These are phyloP conservation scores for Penicillium bovifimosum DNA, from an alignment of 495 filamentous ascomycete genomes.

Conservation along the genomic window DNA sequence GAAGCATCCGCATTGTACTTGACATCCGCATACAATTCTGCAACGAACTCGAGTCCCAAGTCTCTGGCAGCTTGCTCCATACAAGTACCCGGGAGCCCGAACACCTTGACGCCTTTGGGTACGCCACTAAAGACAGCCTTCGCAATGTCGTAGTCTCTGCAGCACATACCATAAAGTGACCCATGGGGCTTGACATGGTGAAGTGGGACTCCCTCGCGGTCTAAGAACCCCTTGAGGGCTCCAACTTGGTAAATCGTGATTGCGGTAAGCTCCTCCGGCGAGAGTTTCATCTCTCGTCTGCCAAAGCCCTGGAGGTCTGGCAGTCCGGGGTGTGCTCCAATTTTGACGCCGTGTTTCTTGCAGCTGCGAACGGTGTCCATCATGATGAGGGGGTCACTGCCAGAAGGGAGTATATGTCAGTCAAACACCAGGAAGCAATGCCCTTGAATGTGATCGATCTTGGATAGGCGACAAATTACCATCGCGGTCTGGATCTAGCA, in stretches of 20 bases:
- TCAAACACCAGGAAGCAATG: no score
- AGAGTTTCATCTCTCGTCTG: slow-evolving; percentile 50
- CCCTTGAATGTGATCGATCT: background rate
- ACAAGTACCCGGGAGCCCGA: slow-evolving; percentile 50
- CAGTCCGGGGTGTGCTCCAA: slow-evolving; percentile 58
- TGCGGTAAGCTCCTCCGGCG: slow-evolving; percentile 51
- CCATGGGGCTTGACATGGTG: slow-evolving; percentile 60
- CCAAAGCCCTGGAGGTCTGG: slow-evolving; percentile 61
- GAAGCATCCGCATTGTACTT: slow-evolving; percentile 48
- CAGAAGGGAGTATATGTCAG: no score
- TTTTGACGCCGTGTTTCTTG: slow-evolving; percentile 47
- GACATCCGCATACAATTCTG: slow-evolving; percentile 55
- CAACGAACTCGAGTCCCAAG: slow-evolving; percentile 48
- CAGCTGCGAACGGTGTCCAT: slow-evolving; percentile 49
- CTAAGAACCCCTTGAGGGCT: slow-evolving; percentile 51
- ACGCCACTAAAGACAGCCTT: slow-evolving; percentile 48
- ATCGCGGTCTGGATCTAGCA: no score
- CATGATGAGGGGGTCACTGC: slow-evolving; percentile 56
- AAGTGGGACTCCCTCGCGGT: slow-evolving; percentile 47
- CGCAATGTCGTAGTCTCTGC: slow-evolving; percentile 45
- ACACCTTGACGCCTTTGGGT: slow-evolving; percentile 48
- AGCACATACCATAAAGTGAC: slow-evolving; percentile 52
- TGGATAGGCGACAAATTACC: no score
- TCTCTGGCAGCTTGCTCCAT: slow-evolving; percentile 51
- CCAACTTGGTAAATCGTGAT: slow-evolving; percentile 55